Evolutionary conservation across 2,329 filamentous ascomycete species (phyloP).

Genomic region (Microsporum ferrugineum): DNA sequence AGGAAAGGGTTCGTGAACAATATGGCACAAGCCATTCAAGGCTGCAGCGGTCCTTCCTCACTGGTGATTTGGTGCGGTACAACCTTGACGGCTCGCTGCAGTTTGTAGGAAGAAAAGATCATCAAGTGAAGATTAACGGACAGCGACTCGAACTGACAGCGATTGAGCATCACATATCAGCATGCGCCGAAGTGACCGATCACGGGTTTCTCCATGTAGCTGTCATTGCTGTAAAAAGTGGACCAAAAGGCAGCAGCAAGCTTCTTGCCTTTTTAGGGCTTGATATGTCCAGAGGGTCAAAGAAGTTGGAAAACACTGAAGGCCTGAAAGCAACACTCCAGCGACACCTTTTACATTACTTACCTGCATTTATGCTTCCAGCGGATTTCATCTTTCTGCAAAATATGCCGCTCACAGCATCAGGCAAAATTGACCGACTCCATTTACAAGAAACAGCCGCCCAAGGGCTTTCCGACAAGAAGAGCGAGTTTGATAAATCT

Average conservation of each 20-base stretch:
- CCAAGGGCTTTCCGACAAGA: not conserved
- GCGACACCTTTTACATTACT: not conserved
- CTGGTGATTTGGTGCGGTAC: slow-evolving; percentile 17
- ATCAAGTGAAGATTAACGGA: slow-evolving; percentile 71
- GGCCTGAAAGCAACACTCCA: slow-evolving; percentile 7
- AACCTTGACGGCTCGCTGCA: slow-evolving; percentile 12
- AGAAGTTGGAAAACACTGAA: not conserved
- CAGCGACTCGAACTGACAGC: slow-evolving; percentile 76
- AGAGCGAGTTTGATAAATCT: no score
- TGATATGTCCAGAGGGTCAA: not conserved
- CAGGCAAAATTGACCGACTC: slow-evolving; percentile 7
- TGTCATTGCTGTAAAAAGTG: not conserved
- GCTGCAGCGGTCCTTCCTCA: slow-evolving; percentile 13
- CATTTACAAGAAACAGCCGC: slow-evolving; percentile 17
- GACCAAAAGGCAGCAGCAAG: not conserved
- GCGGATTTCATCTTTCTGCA: not conserved
- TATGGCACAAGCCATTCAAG: no score
- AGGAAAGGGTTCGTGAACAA: no score
- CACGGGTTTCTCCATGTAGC: not conserved
- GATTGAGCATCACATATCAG: slow-evolving; percentile 45
- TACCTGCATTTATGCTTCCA: slow-evolving; percentile 8
- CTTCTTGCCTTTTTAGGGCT: slow-evolving; percentile 1
- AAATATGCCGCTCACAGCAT: not conserved
- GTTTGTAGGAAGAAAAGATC: slow-evolving; percentile 19
- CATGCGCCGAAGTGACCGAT: no score